Evolutionary conservation across 768 basidiomycete species (phyloP), one percentile per base, ranked within the genome.

Genomic region (Phaffia tasmanica): DNA sequence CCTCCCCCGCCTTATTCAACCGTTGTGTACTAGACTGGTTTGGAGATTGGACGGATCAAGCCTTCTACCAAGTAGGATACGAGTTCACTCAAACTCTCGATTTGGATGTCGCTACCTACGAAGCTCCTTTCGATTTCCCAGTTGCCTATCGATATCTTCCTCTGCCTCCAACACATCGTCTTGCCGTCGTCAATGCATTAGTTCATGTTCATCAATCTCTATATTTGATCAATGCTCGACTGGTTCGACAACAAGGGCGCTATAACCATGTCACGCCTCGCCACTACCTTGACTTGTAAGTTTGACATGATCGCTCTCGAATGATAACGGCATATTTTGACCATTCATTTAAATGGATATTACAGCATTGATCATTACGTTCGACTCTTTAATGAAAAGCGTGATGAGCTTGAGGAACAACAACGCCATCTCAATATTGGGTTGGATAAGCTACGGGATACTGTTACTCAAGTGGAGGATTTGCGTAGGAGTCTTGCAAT

Each of bases 1-100:
- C 95, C 0, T 99, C 95, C 1, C 95, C 95, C 9, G 95, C 95
- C 21, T 79, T 98, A 72, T 77, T 77, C 85, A 99, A 99, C 79
- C 87, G 95, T 79, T 99, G 95, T 75, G 95, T 99, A 9, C 81
- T 99, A 65, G 94, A 99, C 76, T 99, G 95, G 95, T 98, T 98
- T 72, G 95, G 95, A 30, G 93, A 97, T 75, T 99, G 95, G 95
- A 91, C 93, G 19, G 91, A 95, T 72, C 93, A 97, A 74, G 93
- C 95, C 0, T 88, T 98, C 78, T 98, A 88, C 75, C 95, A 98
- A 80, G 95, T 99, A 68, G 95, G 89, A 53, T 84, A 88, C 81
- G 95, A 98, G 77, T 94, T 99, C 77, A 98, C 94, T 1, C 83
- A 88, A 62, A 86, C 88, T 0, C 82, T 99, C 70, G 95, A 98